Base-by-base conservation (phyloP, 2,329 filamentous ascomycete genomes). In the Xylaria sp. region DNA sequence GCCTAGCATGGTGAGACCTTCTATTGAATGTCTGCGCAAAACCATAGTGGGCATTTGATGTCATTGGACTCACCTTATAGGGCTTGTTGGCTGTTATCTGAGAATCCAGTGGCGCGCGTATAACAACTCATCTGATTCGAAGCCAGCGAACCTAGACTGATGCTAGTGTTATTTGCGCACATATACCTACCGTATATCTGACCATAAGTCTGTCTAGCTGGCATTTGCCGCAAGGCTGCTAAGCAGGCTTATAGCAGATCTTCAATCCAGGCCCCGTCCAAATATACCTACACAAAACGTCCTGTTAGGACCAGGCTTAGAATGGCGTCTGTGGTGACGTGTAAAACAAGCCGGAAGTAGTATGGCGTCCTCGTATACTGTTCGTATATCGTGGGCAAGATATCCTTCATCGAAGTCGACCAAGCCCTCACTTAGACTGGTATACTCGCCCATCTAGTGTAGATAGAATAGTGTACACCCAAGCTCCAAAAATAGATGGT, bases 291-390 rank as follows among this genome's bases (percentile, higher is more conserved):
- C 36, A 33, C 36, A 20, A n/a, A 33, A 20, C 28, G 52, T n/a
- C 33, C 1, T 8, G 46, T 43, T 23, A 39, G 23, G 55, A 52
- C 15, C 23, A n/a, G 15, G 33, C 62, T 31, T 13, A 58, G 20
- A 18, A 58, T 52, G 31, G 55, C 62, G 41, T n/a, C n/a, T 18
- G 55, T 20, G 33, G 48, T 28, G 57, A 33, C 39, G n/a, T 31
- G 36, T 49, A 43, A 56, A 41, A 65, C 56, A n/a, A 39, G 51
- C 28, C 23, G 31, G 28, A n/a, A 49, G 41, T 25, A 9, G 39
- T 18, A 55, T 41, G 41, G 51, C 51, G 57, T 51, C 41, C 31
- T 67, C 5, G 52, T 62, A 54, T 59, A 51, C 51, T 25, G 52
- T 23, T 67, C 5, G 52, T 62, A 54, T 59, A 51, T 56, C 36